phyloP scores from a whole-genome alignment of 2,329 filamentous ascomycete genomes.

The Herpotrichia juniperi region DNA sequence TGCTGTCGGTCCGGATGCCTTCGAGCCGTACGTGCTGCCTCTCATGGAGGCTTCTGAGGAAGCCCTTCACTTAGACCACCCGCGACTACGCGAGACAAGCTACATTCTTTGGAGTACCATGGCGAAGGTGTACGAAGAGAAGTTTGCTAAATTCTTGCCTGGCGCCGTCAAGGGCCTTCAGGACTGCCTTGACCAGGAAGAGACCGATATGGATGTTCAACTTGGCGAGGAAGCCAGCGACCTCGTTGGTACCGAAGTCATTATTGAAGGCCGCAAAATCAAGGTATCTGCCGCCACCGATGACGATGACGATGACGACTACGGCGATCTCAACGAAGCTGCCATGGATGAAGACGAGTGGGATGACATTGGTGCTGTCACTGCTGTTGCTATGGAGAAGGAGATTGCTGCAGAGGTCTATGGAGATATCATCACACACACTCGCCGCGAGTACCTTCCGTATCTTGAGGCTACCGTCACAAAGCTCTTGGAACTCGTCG shows the following conservation, averaged over 20 bases:
- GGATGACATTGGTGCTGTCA: conserved; percentile 83
- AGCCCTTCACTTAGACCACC: conserved; percentile 85
- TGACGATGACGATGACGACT: conserved; percentile 63
- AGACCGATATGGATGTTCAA: conserved; percentile 78
- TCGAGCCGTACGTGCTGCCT: conserved; percentile 88
- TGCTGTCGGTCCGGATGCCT: conserved; percentile 83
- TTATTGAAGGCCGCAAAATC: conserved; percentile 82
- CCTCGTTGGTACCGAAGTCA: conserved; percentile 76
- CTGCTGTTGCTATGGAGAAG: conserved; percentile 91
- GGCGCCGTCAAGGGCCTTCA: conserved; percentile 82
- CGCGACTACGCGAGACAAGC: conserved; percentile 90
- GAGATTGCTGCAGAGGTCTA: conserved; percentile 96
- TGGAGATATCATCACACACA: conserved; percentile 88
- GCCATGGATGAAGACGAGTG: conserved; percentile 75
- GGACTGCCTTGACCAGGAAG: conserved; percentile 86
- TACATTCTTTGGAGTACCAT: conserved; percentile 97
- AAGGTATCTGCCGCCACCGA: conserved; percentile 71
- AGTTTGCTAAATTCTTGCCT: conserved; percentile 78
- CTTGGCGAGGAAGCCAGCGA: conserved; percentile 76
- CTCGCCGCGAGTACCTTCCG: conserved; percentile 77
- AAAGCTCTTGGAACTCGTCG: conserved; percentile 77
- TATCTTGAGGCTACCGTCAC: conserved; percentile 91
- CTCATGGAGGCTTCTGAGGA: conserved; percentile 94
- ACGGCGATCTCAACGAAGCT: conserved; percentile 61
- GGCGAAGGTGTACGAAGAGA: conserved; percentile 88